A percentile compares a stretch with the other conserved stretches of the same genome.
Conservation (phyloP, 2,329 filamentous ascomycete species). For the Hypoxylon rubiginosum region DNA sequence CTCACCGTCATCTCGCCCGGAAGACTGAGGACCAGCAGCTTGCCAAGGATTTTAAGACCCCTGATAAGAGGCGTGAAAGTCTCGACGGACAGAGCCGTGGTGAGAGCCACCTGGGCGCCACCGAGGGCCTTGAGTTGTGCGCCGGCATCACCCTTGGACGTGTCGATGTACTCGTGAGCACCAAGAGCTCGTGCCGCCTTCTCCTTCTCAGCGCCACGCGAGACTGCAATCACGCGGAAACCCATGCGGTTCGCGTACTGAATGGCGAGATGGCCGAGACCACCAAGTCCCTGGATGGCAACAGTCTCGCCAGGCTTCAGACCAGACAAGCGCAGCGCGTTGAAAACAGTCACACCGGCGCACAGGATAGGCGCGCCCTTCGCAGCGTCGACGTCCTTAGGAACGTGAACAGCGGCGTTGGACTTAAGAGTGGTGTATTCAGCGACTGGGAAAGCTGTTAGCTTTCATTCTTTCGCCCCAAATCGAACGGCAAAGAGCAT, state of each 20-base stretch:
- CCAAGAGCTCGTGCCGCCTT: conserved; percentile 66
- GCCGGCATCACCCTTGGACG: conserved; percentile 31
- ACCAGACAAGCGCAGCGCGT: conserved; percentile 54
- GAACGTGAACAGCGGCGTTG: conserved; percentile 64
- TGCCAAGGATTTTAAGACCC: conserved; percentile 39
- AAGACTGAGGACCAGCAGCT: conserved; percentile 36
- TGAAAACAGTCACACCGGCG: conserved; percentile 64
- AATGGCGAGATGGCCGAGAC: conserved; percentile 75
- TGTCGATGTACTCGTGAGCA: conserved; percentile 66
- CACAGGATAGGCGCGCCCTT: conserved; percentile 64
- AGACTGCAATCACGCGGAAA: conserved; percentile 72
- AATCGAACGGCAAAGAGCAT: not conserved
- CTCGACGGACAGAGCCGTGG: conserved; percentile 25
- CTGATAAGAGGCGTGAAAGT: conserved; percentile 34
- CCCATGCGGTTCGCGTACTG: conserved; percentile 76
- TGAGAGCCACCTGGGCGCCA: conserved; percentile 22
- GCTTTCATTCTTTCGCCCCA: not conserved
- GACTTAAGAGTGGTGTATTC: conserved; percentile 69
- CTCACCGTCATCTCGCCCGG: conserved; percentile 29
- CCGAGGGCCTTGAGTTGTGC: conserved; percentile 28
- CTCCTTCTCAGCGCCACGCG: conserved; percentile 63
- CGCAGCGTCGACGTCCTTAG: conserved; percentile 56
- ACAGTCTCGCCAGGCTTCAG: conserved; percentile 54
- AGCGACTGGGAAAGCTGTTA: conserved; percentile 50
- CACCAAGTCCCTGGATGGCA: conserved; percentile 71